A percentile compares a stretch with the other conserved stretches of the same genome.
phyloP scores from a whole-genome alignment of 331 rosid genomes.

The Arachis monticola region DNA sequence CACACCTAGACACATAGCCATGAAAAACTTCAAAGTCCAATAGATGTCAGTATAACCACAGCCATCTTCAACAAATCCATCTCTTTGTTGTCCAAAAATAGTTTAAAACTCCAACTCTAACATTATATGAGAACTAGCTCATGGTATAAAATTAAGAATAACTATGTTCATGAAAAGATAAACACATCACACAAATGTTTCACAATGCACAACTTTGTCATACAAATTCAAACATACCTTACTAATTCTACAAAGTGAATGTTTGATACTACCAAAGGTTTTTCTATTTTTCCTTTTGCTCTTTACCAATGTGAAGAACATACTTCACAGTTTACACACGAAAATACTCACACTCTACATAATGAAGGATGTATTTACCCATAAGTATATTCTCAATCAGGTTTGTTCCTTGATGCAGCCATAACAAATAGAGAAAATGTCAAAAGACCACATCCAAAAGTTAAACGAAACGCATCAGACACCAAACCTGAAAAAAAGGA shows the following conservation, averaged over 20 bases:
- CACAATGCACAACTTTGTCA: constrained; percentile 3
- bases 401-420: constrained; percentile 82
- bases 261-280: too few relatives aligned
- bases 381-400: constrained; percentile 78
- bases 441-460: constrained; percentile 94
- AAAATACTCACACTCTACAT: constrained; percentile 8
- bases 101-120: constrained; percentile 4
- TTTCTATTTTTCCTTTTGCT: too few relatives aligned
- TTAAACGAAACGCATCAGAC: constrained; percentile 96
- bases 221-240: neutral
- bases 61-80: constrained; percentile 18
- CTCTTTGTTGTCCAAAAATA: neutral
- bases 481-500: constrained; percentile 70
- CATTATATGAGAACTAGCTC: constrained; percentile 13
- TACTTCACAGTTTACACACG: too few relatives aligned
- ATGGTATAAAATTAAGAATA: neutral
- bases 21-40: neutral
- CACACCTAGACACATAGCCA: neutral
- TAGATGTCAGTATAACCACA: neutral
- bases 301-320: too few relatives aligned
- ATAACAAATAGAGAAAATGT: constrained; percentile 94
- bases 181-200: neutral
- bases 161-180: neutral
- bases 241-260: constrained; percentile 1
- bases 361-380: constrained; percentile 60